Base-by-base conservation (phyloP, 2,329 filamentous ascomycete genomes). In the Colletotrichum tamarilloi region DNA sequence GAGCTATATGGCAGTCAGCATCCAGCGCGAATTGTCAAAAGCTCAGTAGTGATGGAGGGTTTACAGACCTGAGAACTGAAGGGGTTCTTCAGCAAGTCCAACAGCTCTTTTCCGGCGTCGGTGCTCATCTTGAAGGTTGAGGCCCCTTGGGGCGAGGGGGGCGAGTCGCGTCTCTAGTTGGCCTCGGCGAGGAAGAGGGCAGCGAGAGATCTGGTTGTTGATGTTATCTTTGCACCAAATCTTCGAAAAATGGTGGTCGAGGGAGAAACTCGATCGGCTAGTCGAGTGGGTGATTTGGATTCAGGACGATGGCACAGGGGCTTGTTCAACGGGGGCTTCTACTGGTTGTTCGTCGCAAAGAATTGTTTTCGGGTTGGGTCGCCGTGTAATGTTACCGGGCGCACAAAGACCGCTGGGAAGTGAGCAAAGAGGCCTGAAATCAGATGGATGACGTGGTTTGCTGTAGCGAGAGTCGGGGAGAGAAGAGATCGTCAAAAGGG, bases 1-100 rank as follows among this genome's bases (percentile, higher is more conserved):
- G 52, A 88, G 81, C 86, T 88, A 75, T 49, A 42, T 24, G 4
- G 6, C 9, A 35, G 35, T 52, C 49, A 64, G 53, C 6, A 62
- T 7, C 0, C 24, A n/a, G 56, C 28, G 4, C 4, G 42, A 49
- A 22, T 22, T 9, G 22, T 26, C 19, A 14, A 14, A 5, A 24
- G 12, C 30, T 24, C 16, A 19, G 22, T 5, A 19, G 2, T 7
- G n/a, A 22, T 2, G 9, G n/a, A 19, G 22, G 32, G 5, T 3
- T 22, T 52, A 52, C 80, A 78, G 82, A 88, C 87, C 79, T 83
- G 81, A 67, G 83, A 81, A 63, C 83, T 82, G 76, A 89, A 90
- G 11, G 88, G 88, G 73, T 89, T 82, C 71, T 85, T 80, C 14
- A 90, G 79, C 59, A 90, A 79, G 3, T 86, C 78, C 46, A 89